These are phyloP conservation scores for Lasiosphaeris hirsuta DNA, from an alignment of 495 filamentous ascomycete genomes.

Conservation along the genomic window DNA sequence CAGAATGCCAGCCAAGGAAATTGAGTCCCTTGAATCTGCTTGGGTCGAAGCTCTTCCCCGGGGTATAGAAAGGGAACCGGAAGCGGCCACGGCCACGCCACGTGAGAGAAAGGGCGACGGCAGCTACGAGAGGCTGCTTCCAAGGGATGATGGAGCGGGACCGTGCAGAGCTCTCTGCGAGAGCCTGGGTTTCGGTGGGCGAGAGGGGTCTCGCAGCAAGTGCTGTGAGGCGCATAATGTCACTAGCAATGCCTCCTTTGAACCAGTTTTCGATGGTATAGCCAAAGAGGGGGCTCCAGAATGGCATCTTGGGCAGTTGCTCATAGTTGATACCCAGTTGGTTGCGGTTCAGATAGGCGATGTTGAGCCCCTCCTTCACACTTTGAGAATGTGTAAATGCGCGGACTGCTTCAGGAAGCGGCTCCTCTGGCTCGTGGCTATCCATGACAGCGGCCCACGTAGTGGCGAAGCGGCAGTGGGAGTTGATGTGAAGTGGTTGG, in stretches of 20 bases:
- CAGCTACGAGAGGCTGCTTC: constrained; percentile 7
- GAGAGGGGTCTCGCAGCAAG: constrained; percentile 1
- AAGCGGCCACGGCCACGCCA: constrained; percentile 16
- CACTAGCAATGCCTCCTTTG: neutral
- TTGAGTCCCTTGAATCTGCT: constrained; percentile 9
- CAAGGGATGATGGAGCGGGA: constrained; percentile 4
- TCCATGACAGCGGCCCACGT: too few species aligned
- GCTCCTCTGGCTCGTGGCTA: too few species aligned
- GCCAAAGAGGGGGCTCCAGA: constrained; percentile 9
- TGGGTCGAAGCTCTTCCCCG: neutral
- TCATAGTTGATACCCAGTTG: constrained; percentile 7
- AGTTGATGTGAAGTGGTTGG: too few species aligned
- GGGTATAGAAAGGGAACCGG: constrained; percentile 27
- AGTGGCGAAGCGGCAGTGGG: too few species aligned
- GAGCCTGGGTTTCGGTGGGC: constrained; percentile 6
- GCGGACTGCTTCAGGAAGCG: neutral
- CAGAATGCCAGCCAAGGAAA: constrained; percentile 11
- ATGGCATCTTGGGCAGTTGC: constrained; percentile 10
- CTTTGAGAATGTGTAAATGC: neutral
- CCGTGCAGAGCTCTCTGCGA: constrained; percentile 14
- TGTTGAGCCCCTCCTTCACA: neutral
- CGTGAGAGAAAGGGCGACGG: constrained; percentile 3
- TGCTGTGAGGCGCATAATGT: neutral
- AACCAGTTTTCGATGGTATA: constrained; percentile 9
- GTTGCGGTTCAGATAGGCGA: neutral